These are phyloP conservation scores for Rhizophlyctis rosea DNA, from an alignment of 192 early-diverging fungal genomes.

Conservation along the genomic window DNA sequence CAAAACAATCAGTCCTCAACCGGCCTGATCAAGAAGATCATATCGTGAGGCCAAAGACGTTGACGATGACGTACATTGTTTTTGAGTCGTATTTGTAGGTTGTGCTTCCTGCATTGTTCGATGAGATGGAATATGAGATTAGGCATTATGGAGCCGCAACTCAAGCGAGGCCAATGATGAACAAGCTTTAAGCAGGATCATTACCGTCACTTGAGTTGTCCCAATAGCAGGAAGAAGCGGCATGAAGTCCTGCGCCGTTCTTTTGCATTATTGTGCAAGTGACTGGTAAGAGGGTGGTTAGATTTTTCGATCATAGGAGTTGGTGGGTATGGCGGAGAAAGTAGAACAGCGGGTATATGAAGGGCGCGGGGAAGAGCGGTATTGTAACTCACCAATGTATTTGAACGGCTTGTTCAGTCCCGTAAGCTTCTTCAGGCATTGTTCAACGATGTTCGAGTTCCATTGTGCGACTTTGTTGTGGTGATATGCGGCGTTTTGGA, in stretches of 20 bases:
- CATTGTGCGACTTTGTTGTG: conserved; percentile 73
- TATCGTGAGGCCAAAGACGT: conserved; percentile 67
- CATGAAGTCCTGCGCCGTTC: conserved; percentile 75
- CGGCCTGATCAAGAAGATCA: neutral
- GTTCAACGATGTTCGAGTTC: conserved; percentile 71
- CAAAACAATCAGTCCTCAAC: neutral
- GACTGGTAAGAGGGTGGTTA: conserved; percentile 44
- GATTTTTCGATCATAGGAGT: no score
- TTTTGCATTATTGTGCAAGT: conserved; percentile 83
- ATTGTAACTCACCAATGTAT: conserved; percentile 62
- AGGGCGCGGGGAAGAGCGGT: neutral
- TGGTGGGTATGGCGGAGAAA: no score
- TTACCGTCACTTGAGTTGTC: conserved; percentile 69
- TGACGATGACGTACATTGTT: conserved; percentile 75
- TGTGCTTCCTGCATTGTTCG: conserved; percentile 62
- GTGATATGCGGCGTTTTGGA: conserved; percentile 68
- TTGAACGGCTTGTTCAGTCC: conserved; percentile 73
- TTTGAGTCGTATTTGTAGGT: conserved; percentile 77
- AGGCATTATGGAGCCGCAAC: no score
- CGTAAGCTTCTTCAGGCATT: conserved; percentile 60
- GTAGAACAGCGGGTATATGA: conserved; percentile 1
- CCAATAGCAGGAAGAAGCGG: conserved; percentile 73
- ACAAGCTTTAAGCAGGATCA: no score
- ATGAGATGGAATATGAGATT: no score
- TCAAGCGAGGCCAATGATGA: conserved; percentile 10